These are phyloP conservation scores for Fusarium liriodendri DNA, from an alignment of 2,329 filamentous ascomycete species.

Conservation along the genomic window DNA sequence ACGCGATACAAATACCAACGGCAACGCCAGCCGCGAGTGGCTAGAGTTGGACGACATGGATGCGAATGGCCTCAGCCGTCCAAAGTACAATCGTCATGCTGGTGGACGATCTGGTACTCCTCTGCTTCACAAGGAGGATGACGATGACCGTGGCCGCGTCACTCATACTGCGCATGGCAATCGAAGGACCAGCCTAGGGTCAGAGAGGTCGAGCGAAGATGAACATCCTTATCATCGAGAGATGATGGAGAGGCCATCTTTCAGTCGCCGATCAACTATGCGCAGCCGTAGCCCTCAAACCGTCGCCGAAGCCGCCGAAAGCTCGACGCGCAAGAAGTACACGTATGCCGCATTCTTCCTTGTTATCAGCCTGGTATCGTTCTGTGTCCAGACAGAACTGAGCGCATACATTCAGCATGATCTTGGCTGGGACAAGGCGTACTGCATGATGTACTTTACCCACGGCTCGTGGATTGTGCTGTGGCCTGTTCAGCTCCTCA, in stretches of 20 bases:
- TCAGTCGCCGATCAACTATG: constrained; percentile 70
- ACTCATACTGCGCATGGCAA: constrained; percentile 27
- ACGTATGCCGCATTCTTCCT: constrained; percentile 88
- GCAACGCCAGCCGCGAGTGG: constrained; percentile 44
- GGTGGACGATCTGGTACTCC: constrained; percentile 59
- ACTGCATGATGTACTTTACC: constrained; percentile 98
- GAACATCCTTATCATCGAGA: constrained; percentile 43
- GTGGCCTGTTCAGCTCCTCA: constrained; percentile 85
- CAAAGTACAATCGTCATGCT: constrained; percentile 58
- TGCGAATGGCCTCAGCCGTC: constrained; percentile 54
- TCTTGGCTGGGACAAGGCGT: constrained; percentile 96
- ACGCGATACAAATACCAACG: constrained; percentile 48
- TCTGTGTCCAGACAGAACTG: constrained; percentile 95
- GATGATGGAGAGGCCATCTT: constrained; percentile 40
- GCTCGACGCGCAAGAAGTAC: constrained; percentile 80
- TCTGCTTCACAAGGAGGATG: constrained; percentile 52
- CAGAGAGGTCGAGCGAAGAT: constrained; percentile 38
- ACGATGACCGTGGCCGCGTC: constrained; percentile 44
- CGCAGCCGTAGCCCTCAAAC: constrained; percentile 79
- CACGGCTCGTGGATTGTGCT: constrained; percentile 93
- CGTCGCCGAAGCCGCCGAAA: constrained; percentile 49
- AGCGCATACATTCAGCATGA: constrained; percentile 95
- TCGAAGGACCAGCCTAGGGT: constrained; percentile 27
- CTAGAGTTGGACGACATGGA: constrained; percentile 52
- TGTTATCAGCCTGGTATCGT: constrained; percentile 83